A percentile compares a stretch with the other conserved stretches of the same genome.
These are phyloP conservation scores for Grosmannia clavigera DNA, from an alignment of 2,329 filamentous ascomycete species.

Conservation along the genomic window DNA sequence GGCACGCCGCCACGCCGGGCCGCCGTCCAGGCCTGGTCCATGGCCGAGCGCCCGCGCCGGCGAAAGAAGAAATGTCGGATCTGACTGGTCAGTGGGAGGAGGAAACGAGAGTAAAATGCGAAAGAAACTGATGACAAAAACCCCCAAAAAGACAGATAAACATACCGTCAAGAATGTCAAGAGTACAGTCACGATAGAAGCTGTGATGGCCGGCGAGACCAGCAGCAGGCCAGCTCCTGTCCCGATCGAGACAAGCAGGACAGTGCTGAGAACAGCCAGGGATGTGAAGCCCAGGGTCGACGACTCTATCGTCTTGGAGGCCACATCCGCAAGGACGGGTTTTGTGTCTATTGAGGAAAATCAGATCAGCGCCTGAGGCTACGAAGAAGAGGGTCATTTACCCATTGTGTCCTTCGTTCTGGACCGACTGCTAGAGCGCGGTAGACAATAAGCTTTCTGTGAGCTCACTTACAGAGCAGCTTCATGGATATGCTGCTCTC, in stretches of 20 bases:
- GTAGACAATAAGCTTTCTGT: background rate
- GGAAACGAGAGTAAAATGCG: background rate
- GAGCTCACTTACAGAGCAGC: background rate
- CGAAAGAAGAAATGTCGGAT: constrained; percentile 5
- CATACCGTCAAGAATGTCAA: background rate
- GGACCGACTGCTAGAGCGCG: background rate
- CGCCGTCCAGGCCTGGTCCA: constrained; percentile 6
- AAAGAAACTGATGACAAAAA: no score
- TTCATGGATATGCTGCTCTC: background rate
- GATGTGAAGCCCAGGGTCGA: background rate
- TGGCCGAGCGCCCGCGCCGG: background rate
- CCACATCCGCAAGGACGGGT: background rate
- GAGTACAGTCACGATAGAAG: background rate
- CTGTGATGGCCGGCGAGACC: background rate
- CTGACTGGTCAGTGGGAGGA: background rate
- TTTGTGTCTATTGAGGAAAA: background rate
- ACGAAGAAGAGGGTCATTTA: background rate
- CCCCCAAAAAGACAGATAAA: background rate
- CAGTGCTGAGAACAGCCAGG: background rate
- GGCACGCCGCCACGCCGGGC: constrained; percentile 6
- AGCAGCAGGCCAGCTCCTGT: background rate
- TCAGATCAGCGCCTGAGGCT: background rate
- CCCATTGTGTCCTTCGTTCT: background rate
- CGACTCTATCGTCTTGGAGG: background rate
- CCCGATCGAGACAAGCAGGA: background rate